Evolutionary conservation across 1,284 basidiomycete genomes (phyloP).

Genomic region (Agroathelia rolfsii): DNA sequence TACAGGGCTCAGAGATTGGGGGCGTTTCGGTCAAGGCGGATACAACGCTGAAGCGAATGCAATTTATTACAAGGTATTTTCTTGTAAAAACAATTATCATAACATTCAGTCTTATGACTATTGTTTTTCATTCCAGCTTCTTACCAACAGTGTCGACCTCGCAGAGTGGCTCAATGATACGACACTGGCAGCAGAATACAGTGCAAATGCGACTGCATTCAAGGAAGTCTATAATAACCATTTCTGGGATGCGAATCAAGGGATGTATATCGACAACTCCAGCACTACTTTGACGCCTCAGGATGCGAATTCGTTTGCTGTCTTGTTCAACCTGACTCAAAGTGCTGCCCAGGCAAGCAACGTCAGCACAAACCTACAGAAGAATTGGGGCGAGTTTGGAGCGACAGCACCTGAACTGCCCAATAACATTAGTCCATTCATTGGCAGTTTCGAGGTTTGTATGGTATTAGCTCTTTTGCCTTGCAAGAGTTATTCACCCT

Average conservation of each 20-base stretch:
- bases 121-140: slow-evolving; percentile 22
- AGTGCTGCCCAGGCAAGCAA: slow-evolving; percentile 20
- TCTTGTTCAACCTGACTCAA: slow-evolving; percentile 33
- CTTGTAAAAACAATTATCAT: not conserved
- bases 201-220: slow-evolving; percentile 27
- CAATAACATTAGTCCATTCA: slow-evolving; percentile 39
- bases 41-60: slow-evolving; percentile 39
- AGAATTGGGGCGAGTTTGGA: slow-evolving; percentile 35
- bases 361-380: slow-evolving; percentile 29
- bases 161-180: slow-evolving; percentile 25
- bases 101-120: not conserved
- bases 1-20: slow-evolving; percentile 39
- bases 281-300: slow-evolving; percentile 35
- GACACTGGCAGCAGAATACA: slow-evolving; percentile 22
- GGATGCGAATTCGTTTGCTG: slow-evolving; percentile 37
- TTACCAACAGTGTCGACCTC: slow-evolving; percentile 33
- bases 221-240: slow-evolving; percentile 31
- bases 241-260: slow-evolving; percentile 32
- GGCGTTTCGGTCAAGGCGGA: slow-evolving; percentile 35
- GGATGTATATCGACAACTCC: slow-evolving; percentile 36
- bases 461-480: not conserved
- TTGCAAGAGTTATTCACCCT: not conserved
- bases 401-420: slow-evolving; percentile 36
- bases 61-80: slow-evolving; percentile 29
- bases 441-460: slow-evolving; percentile 36